These are phyloP conservation scores for Colletotrichum acutatum DNA, from an alignment of 2,329 filamentous ascomycete genomes.

Conservation along the genomic window DNA sequence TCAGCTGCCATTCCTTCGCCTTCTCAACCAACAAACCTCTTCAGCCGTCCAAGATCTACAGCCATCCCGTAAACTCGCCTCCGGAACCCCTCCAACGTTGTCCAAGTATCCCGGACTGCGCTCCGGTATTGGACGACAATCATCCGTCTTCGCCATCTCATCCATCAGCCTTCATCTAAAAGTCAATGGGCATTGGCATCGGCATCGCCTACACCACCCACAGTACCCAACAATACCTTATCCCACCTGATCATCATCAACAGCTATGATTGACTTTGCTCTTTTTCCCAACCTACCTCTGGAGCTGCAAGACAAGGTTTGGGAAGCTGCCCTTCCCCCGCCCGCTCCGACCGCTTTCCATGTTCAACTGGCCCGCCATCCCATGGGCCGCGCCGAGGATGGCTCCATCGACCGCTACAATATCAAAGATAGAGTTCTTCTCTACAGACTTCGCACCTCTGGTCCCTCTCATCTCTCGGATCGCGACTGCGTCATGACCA, in stretches of 20 bases:
- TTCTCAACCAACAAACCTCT: background rate
- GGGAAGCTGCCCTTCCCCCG: background rate
- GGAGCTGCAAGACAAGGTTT: slow-evolving; percentile 17
- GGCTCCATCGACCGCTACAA: slow-evolving; percentile 13
- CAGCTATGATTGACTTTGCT: background rate
- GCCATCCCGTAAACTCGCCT: background rate
- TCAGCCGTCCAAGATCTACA: background rate
- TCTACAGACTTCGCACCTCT: background rate
- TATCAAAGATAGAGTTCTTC: slow-evolving; percentile 14
- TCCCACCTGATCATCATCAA: background rate
- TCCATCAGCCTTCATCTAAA: background rate
- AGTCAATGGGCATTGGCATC: background rate
- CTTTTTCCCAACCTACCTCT: background rate
- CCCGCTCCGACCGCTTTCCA: slow-evolving; percentile 5
- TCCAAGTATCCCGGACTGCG: background rate
- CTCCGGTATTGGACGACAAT: background rate
- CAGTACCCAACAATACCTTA: background rate
- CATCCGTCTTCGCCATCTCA: background rate
- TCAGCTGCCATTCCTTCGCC: background rate
- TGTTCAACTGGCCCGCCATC: slow-evolving; percentile 4
- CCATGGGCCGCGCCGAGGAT: slow-evolving; percentile 15
- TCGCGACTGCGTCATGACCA: slow-evolving; percentile 15
- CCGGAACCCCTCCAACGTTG: background rate
- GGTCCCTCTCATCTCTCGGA: background rate
- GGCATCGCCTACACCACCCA: background rate